Percentiles rank a stretch among this genome's conserved stretches.
phyloP scores from a whole-genome alignment of 768 basidiomycete genomes.

The Clitopilus hobsonii region DNA sequence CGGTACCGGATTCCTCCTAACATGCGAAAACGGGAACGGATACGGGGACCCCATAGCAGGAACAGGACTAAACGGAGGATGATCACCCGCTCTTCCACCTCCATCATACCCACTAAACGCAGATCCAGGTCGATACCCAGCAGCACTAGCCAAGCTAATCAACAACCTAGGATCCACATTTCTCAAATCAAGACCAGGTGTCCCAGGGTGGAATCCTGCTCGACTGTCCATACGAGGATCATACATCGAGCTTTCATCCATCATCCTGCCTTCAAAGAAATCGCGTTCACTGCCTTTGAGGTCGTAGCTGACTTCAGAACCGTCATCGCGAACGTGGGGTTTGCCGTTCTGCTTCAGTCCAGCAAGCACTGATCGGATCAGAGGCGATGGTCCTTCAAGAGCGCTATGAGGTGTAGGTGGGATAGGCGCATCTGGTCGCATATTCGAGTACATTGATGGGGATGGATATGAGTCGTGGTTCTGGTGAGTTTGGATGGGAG shows the following conservation, averaged over 20 bases:
- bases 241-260: neutral
- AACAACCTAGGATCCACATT: neutral
- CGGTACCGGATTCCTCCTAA: slow-evolving; percentile 41
- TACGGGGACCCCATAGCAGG: slow-evolving; percentile 70
- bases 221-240: neutral
- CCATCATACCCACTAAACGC: slow-evolving; percentile 32
- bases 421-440: slow-evolving; percentile 70
- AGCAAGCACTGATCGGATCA: too few relatives aligned
- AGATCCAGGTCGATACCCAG: neutral
- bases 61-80: slow-evolving; percentile 46
- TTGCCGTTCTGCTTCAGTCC: too few relatives aligned
- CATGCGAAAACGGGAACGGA: slow-evolving; percentile 73
- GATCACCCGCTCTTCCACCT: slow-evolving; percentile 25
- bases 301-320: neutral
- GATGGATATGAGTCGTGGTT: slow-evolving; percentile 46
- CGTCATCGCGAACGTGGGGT: too few relatives aligned
- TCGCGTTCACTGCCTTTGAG: neutral
- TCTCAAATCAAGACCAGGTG: neutral
- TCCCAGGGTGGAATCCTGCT: neutral
- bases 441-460: slow-evolving; percentile 53
- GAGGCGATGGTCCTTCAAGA: slow-evolving; percentile 68
- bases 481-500: slow-evolving; percentile 11
- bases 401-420: slow-evolving; percentile 78
- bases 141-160: neutral
- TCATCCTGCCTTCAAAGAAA: neutral